A percentile compares a stretch with the other conserved stretches of the same genome.
Conservation (phyloP, 176 grass and related monocot species). For the Zea mays region Zm-B73-REFERENCE-NAM-5.0 NC_050096.1:259402501-259403000, state of each 20-base stretch:
- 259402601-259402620: background rate
- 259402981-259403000: slow-evolving; percentile 34
- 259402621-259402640: background rate
- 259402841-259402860: slow-evolving; percentile 59
- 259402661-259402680: background rate
- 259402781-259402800: background rate
- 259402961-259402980: slow-evolving; percentile 58
- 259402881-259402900: slow-evolving; percentile 32
- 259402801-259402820: slow-evolving; percentile 7
- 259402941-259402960: slow-evolving; percentile 62
- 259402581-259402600: background rate
- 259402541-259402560: background rate
- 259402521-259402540: background rate
- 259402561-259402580: background rate
- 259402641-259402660: slow-evolving; percentile 24
- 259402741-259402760: background rate
- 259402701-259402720: slow-evolving; percentile 9
- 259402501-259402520: background rate
- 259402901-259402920: slow-evolving; percentile 24
- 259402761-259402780: too few species aligned
- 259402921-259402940: slow-evolving; percentile 24
- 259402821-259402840: slow-evolving; percentile 52
- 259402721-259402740: slow-evolving; percentile 8
- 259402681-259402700: background rate
- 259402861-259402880: slow-evolving; percentile 34